Conservation (phyloP, 192 early-diverging fungal genomes). For the Paraglomus brasilianum region DNA sequence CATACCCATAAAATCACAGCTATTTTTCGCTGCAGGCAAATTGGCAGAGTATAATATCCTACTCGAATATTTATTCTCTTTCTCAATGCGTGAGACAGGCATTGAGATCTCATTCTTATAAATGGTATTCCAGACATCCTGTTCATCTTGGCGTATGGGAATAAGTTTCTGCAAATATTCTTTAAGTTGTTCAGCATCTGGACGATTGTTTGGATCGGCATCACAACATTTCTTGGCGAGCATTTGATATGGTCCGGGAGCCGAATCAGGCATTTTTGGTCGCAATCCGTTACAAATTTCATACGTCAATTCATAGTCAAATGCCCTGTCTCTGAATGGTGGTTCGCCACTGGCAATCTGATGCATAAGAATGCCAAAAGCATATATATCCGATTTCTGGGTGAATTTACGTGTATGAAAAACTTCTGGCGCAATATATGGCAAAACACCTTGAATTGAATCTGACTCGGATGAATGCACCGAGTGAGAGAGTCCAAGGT, state of each 20-base stretch:
- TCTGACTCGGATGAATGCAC: too few relatives aligned
- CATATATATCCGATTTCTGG: conserved; percentile 1
- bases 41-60: too few relatives aligned
- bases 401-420: not conserved
- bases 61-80: too few relatives aligned
- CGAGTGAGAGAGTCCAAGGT: not conserved
- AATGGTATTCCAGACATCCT: too few relatives aligned
- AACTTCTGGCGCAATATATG: conserved; percentile 18
- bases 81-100: too few relatives aligned
- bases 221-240: not conserved
- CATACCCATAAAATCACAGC: too few relatives aligned
- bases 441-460: conserved; percentile 14
- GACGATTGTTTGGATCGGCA: not conserved
- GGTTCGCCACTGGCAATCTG: conserved; percentile 1
- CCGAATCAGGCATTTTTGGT: not conserved
- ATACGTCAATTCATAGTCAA: not conserved
- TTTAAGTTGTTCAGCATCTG: not conserved
- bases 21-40: too few relatives aligned
- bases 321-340: not conserved
- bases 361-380: conserved; percentile 15
- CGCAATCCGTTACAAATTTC: conserved; percentile 2
- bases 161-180: too few relatives aligned
- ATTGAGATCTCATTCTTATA: too few relatives aligned
- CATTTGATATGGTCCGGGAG: not conserved
- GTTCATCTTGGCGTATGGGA: too few relatives aligned